Conservation (phyloP, 306 rosid species). For the Cucumis cinereus region DNA sequence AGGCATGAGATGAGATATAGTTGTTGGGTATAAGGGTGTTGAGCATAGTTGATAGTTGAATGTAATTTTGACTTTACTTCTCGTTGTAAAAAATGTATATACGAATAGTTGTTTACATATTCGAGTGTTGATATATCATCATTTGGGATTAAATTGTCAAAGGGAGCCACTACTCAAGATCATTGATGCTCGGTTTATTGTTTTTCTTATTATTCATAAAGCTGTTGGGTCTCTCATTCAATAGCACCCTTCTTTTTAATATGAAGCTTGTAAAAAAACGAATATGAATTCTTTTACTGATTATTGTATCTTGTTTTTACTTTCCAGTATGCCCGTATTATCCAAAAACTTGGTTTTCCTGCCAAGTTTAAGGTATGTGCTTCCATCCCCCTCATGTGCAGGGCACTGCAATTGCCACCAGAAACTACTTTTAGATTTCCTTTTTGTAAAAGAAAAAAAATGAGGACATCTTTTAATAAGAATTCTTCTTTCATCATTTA, state of each 20-base stretch:
- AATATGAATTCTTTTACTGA: slow-evolving; percentile 10
- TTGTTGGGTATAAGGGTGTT: neutral
- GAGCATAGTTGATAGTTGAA: neutral
- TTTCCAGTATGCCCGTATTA: slow-evolving; percentile 79
- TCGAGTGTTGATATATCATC: neutral
- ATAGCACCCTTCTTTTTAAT: neutral
- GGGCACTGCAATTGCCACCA: neutral
- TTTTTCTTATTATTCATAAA: neutral
- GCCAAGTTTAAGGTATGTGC: slow-evolving; percentile 69
- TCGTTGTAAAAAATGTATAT: neutral
- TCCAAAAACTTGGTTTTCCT: slow-evolving; percentile 80
- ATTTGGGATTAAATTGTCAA: neutral
- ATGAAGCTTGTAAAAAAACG: neutral
- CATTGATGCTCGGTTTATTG: neutral
- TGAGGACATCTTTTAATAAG: neutral
- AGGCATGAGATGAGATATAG: neutral
- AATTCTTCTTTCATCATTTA: too few species aligned
- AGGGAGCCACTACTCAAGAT: neutral
- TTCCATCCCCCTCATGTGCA: neutral
- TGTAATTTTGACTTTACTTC: neutral
- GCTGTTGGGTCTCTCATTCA: neutral
- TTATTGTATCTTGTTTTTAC: slow-evolving; percentile 3
- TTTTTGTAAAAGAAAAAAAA: neutral
- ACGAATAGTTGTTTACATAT: neutral
- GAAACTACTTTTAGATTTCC: neutral